Percentiles rank a stretch among this genome's conserved stretches.
Conservation (phyloP, 2,329 filamentous ascomycete species). For the Didymella arachidicola region DNA sequence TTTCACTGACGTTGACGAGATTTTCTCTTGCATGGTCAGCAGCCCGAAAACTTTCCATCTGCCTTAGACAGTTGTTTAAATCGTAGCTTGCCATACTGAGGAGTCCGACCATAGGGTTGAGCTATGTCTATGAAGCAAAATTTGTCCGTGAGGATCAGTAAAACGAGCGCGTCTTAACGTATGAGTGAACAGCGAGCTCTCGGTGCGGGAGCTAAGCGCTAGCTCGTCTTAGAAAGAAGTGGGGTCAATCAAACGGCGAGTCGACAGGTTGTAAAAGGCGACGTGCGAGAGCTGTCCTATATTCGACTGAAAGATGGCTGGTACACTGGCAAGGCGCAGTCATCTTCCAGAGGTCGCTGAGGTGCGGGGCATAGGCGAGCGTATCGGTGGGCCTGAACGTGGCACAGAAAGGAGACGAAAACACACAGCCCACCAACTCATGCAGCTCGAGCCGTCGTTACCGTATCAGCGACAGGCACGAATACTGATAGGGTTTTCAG, state of each 20-base stretch:
- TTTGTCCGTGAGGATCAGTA: not conserved
- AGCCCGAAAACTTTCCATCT: slow-evolving; percentile 45
- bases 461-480: slow-evolving; percentile 20
- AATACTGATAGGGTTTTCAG: slow-evolving; percentile 12
- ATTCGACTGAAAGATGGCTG: slow-evolving; percentile 3
- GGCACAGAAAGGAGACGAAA: slow-evolving; percentile 12
- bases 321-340: slow-evolving; percentile 14
- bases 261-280: not conserved
- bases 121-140: not conserved
- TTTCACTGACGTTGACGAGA: slow-evolving; percentile 38
- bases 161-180: not conserved
- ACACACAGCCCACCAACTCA: slow-evolving; percentile 15
- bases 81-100: slow-evolving; percentile 32
- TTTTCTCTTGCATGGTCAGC: slow-evolving; percentile 50
- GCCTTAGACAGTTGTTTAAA: slow-evolving; percentile 30
- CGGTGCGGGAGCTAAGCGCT: slow-evolving; percentile 3
- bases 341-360: slow-evolving; percentile 2
- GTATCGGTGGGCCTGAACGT: slow-evolving; percentile 12
- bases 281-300: not conserved
- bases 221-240: slow-evolving; percentile 5
- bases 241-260: slow-evolving; percentile 3
- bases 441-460: slow-evolving; percentile 10
- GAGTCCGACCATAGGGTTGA: slow-evolving; percentile 11
- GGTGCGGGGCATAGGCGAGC: slow-evolving; percentile 19
- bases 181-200: slow-evolving; percentile 11